Base-by-base conservation (phyloP, 2,329 filamentous ascomycete species). In the Aureobasidium sp. region DNA sequence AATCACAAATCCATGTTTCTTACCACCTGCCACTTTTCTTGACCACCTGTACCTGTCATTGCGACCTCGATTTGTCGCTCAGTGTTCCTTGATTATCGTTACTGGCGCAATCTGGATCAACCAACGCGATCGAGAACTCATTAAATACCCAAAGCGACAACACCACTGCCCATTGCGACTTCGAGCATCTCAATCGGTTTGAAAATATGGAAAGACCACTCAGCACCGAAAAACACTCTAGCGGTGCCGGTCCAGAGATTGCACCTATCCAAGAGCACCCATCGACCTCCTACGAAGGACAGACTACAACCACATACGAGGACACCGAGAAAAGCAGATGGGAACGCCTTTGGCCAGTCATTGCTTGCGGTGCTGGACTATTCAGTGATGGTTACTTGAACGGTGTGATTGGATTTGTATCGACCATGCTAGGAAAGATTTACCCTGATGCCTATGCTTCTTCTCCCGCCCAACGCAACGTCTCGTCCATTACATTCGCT, bases 361-460 rank as follows among this genome's bases (percentile, higher is more conserved):
- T 96, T 68, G 92, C 92, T 47, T 96, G 91, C 71, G 92, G 92
- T 66, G 89, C 92, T 57, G 92, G 92, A 69, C 81, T 96, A 1
- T 96, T 96, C 75, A 92, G 88, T 27, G 92, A 96, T 74, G 92
- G 92, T 17, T 96, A 96, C 74, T 84, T 96, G 71, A 95, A 96
- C 76, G 91, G 90, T 70, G 88, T 96, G 66, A 96, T 96, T 68
- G 91, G 92, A 6, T 89, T 88, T 3, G 92, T 96, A 63, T 89
- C 87, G 69, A 95, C 91, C 1, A 85, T 92, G 63, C 82, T 96
- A 7, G 74, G 72, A 24, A 75, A 73, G 0, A 81, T 95, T 68
- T 96, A 96, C 71, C 82, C 82, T 44, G 75, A 80, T 0, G 74
- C 82, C n/a, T 97, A 92, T 75, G 80, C 73, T n/a, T 76, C 78